Evolutionary conservation across 371 early-diverging fungal genomes (phyloP), one percentile per base, ranked within the genome.

Genomic region (Capniomyces stellatus): DNA sequence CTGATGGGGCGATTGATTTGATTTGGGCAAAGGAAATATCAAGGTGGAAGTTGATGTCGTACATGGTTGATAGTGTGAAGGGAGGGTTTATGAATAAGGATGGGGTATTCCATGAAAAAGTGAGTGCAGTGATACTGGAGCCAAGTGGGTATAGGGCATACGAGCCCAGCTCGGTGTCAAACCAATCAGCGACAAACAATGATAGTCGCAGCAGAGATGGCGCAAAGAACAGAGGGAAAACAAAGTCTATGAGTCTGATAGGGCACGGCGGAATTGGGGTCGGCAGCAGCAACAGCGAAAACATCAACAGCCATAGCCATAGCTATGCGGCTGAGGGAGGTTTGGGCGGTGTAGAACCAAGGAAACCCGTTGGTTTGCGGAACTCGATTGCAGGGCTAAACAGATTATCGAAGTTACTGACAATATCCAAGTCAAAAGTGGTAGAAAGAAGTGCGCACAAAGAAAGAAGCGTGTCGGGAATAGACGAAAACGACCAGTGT

Each of bases 1-100:
- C 62, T 18, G 69, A 72, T 54, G 77, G 80, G 1, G 53, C 51
- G 25, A 50, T 79, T 6, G 66, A 75, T 50, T 57, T 78, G 43
- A 57, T 71, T 47, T 71, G 58, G 29, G 59, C 61, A 23, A 58
- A 58, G 29, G 46, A 52, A 1, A 56, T 58, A n/a, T 46, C 56
- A 43, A 60, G 59, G 46, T 58, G 60, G 62, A 52, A 57, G 43
- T 31, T 69, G 15, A 29, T 69, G 10, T 58, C 65, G 13, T 69
- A 69, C 46, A 54, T 69, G 43, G 40, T 60, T 15, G 48, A 57
- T 43, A 56, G 64, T 12, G 1, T 58, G 52, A 56, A 51, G 22
- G 64, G 58, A 41, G 56, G 63, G 47, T 59, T 59, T 46, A 59
- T 67, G 63, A 67, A 67, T 50, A 62, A 62, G n/a, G 58, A 68